Evolutionary conservation across 306 rosid species (phyloP).

Genomic region (Senna tora): DNA sequence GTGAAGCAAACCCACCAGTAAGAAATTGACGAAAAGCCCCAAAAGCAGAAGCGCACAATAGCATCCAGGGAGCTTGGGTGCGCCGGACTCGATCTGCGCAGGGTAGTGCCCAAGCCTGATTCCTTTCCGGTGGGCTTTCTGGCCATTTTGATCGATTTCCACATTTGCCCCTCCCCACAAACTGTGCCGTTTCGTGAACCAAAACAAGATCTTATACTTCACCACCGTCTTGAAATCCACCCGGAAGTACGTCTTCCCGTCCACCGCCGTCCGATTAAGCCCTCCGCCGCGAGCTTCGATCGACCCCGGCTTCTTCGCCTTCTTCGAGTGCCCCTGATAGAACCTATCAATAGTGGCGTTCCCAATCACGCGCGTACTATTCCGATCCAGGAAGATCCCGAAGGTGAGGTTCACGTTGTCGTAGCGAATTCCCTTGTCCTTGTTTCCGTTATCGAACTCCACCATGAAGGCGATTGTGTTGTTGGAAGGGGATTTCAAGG

Average conservation of each 20-base stretch:
- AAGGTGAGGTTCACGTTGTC: conserved; percentile 55
- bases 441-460: conserved; percentile 57
- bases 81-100: conserved; percentile 45
- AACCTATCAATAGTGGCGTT: conserved; percentile 39
- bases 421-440: conserved; percentile 72
- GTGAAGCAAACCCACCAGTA: conserved; percentile 32
- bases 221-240: conserved; percentile 65
- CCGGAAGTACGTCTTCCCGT: conserved; percentile 38
- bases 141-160: conserved; percentile 49
- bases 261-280: conserved; percentile 41
- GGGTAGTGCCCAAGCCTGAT: conserved; percentile 50
- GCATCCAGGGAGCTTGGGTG: conserved; percentile 16
- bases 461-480: conserved; percentile 43
- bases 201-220: conserved; percentile 69
- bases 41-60: conserved; percentile 37
- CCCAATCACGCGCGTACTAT: conserved; percentile 36
- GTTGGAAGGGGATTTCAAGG: conserved; percentile 49
- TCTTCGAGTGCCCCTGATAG: conserved; percentile 81
- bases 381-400: neutral
- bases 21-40: conserved; percentile 33
- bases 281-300: neutral
- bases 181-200: conserved; percentile 61
- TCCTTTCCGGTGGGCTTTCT: conserved; percentile 33
- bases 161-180: conserved; percentile 60
- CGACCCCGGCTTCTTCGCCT: conserved; percentile 32